Conservation (phyloP, 1,284 basidiomycete species). For the Athelia sp. region DNA sequence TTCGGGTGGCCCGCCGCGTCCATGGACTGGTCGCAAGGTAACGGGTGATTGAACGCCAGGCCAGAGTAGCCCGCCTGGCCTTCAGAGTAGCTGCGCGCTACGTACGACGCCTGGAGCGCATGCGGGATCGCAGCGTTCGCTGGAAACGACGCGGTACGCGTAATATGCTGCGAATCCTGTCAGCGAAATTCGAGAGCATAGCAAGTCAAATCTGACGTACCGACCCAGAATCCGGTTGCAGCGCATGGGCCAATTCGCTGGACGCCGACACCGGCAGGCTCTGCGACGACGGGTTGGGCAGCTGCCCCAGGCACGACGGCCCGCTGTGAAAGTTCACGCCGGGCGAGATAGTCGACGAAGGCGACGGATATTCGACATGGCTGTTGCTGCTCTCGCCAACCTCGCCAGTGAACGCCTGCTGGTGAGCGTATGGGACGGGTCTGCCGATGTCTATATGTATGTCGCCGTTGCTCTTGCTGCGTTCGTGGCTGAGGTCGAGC, state of each 20-base stretch:
- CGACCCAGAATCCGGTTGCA: conserved; percentile 18
- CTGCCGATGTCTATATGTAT: background rate
- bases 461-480: background rate
- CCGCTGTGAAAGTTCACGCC: conserved; percentile 31
- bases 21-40: too few species aligned
- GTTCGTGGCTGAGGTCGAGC: conserved; percentile 35
- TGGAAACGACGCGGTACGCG: too few species aligned
- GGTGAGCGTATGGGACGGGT: background rate
- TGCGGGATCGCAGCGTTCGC: too few species aligned
- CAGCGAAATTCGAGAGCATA: too few species aligned
- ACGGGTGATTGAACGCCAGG: too few species aligned
- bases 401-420: conserved; percentile 7
- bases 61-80: too few species aligned
- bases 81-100: too few species aligned
- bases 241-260: conserved; percentile 43
- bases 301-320: conserved; percentile 14
- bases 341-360: conserved; percentile 38
- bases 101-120: too few species aligned
- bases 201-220: background rate
- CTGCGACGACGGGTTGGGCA: background rate
- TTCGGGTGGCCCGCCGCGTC: too few species aligned
- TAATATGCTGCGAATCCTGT: too few species aligned
- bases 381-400: conserved; percentile 15
- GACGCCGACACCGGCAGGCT: conserved; percentile 28
- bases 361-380: conserved; percentile 29